phyloP scores from a whole-genome alignment of 1,139 yeast genomes.

The Schwanniomyces etchellsii region DNA sequence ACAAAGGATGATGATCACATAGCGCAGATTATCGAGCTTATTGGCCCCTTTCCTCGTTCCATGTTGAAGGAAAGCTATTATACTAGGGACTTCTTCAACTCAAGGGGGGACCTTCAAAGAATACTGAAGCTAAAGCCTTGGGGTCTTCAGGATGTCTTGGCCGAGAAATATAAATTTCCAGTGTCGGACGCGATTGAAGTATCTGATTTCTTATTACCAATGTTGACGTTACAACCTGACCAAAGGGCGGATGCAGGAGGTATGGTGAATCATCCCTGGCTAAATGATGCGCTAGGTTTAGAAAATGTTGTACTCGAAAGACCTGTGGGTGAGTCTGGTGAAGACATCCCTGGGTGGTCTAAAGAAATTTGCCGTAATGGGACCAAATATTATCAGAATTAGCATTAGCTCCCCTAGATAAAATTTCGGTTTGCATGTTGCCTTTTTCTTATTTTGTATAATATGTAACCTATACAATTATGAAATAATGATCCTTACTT shows the following conservation, averaged over 20 bases:
- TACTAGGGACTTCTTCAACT: constrained; percentile 40
- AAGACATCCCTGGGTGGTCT: constrained; percentile 75
- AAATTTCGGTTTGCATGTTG: too few relatives aligned
- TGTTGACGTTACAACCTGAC: constrained; percentile 67
- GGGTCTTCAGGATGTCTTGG: constrained; percentile 42
- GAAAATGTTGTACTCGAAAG: constrained; percentile 52
- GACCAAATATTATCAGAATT: constrained; percentile 4
- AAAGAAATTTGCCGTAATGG: constrained; percentile 21
- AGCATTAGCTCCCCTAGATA: too few relatives aligned
- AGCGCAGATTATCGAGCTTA: constrained; percentile 43
- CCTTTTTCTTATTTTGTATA: too few relatives aligned
- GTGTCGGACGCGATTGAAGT: constrained; percentile 50
- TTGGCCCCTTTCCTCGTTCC: constrained; percentile 39
- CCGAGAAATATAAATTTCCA: constrained; percentile 58
- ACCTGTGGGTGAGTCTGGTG: constrained; percentile 60
- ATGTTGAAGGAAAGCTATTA: constrained; percentile 40
- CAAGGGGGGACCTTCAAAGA: constrained; percentile 52
- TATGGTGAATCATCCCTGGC: constrained; percentile 74
- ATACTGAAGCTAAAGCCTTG: constrained; percentile 49
- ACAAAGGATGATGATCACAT: constrained; percentile 46
- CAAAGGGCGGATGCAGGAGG: constrained; percentile 78
- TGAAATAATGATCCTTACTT: too few relatives aligned
- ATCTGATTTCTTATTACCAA: constrained; percentile 62
- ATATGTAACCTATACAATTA: too few relatives aligned
- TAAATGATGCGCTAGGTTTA: constrained; percentile 56